phyloP scores from a whole-genome alignment of 306 rosid species.

The Sesbania bispinosa region DNA sequence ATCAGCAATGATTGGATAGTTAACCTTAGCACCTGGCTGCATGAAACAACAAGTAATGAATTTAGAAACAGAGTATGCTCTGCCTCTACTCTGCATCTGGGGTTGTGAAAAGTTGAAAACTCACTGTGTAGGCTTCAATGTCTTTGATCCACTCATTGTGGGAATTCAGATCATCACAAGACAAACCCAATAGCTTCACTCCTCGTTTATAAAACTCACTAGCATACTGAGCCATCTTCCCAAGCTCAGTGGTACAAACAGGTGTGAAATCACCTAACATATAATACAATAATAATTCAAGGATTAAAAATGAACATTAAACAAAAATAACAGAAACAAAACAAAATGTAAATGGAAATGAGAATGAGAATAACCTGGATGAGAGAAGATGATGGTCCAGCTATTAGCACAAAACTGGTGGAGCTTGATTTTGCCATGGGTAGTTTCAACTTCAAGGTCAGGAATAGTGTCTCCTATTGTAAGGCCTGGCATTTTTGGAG shows the following conservation, averaged over 20 bases:
- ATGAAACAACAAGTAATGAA: background rate
- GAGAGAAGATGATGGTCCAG: slow-evolving; percentile 87
- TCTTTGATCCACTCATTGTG: slow-evolving; percentile 78
- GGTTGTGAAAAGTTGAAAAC: background rate
- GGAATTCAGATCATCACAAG: slow-evolving; percentile 61
- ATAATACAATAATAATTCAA: too few relatives aligned
- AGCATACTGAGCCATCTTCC: slow-evolving; percentile 56
- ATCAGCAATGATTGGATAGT: slow-evolving; percentile 64
- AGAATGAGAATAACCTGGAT: slow-evolving; percentile 68
- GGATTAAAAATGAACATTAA: too few relatives aligned
- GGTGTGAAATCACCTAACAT: slow-evolving; percentile 78
- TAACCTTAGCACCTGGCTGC: slow-evolving; percentile 69
- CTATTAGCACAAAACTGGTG: slow-evolving; percentile 42
- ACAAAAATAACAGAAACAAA: background rate
- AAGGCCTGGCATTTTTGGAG: slow-evolving; percentile 64
- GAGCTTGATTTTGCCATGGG: slow-evolving; percentile 64
- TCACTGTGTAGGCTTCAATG: slow-evolving; percentile 68
- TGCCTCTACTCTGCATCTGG: background rate
- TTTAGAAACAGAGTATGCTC: background rate
- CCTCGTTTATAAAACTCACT: slow-evolving; percentile 47
- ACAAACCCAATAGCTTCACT: slow-evolving; percentile 66
- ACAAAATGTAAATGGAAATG: too few relatives aligned
- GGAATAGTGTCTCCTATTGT: slow-evolving; percentile 82
- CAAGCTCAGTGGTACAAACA: slow-evolving; percentile 84
- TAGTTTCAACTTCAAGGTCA: slow-evolving; percentile 64